A percentile compares a stretch with the other conserved stretches of the same genome.
These are phyloP conservation scores for Cyclospora cayetanensis DNA, from an alignment of 169 alveolate species.

Conservation along the genomic window DNA sequence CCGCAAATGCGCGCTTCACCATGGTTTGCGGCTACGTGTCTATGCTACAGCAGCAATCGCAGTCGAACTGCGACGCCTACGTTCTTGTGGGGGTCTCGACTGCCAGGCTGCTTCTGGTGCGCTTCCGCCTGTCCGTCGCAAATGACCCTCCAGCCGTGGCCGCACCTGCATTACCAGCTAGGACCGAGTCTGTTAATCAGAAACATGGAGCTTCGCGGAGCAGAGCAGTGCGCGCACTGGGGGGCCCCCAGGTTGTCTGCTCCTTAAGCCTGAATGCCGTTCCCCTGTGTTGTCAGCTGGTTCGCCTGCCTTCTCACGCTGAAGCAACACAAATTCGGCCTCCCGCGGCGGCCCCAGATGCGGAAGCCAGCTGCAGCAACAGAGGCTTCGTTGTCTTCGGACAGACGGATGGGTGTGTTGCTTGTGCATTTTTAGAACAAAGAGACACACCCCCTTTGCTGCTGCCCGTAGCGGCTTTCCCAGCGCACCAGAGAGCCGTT, in stretches of 20 bases:
- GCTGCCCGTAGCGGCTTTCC: constrained; percentile 11
- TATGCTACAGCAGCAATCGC: background rate
- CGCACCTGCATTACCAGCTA: background rate
- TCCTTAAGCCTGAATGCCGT: background rate
- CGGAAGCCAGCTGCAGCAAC: background rate
- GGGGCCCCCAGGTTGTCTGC: constrained; percentile 7
- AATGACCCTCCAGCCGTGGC: background rate
- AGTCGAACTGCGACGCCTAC: background rate
- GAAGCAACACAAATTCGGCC: background rate
- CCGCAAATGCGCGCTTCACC: constrained; percentile 33
- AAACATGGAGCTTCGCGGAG: background rate
- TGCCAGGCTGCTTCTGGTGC: constrained; percentile 3
- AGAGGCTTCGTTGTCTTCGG: constrained; percentile 22
- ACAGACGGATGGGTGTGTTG: constrained; percentile 23
- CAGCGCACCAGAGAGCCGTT: constrained; percentile 5
- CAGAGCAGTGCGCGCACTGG: background rate
- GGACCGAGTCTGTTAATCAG: background rate
- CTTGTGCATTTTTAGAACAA: background rate
- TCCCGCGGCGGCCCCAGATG: background rate
- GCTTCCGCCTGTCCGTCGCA: background rate
- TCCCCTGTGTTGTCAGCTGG: constrained; percentile 7
- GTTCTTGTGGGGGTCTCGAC: constrained; percentile 29
- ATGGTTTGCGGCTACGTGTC: constrained; percentile 5
- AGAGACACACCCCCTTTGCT: background rate
- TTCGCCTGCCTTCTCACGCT: constrained; percentile 1